Evolutionary conservation across 495 filamentous ascomycete species (phyloP).

Genomic region (Tirmania nivea): DNA sequence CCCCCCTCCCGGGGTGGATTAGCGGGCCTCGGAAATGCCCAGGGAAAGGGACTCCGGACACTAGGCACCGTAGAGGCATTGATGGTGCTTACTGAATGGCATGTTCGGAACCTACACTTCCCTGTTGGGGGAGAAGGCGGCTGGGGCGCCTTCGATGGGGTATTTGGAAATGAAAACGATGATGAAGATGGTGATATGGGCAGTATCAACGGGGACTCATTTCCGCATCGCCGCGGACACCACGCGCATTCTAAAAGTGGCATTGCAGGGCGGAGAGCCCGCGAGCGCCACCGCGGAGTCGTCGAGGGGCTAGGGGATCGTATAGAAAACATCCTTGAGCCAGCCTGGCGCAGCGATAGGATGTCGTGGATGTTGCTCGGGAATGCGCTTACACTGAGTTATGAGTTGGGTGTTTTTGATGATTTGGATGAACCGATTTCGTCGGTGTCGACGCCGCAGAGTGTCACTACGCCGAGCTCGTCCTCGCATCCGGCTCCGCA

Average conservation of each 20-base stretch:
- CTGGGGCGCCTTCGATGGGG: neutral
- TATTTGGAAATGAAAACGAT: constrained; percentile 14
- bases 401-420: constrained; percentile 89
- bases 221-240: constrained; percentile 14
- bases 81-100: constrained; percentile 89
- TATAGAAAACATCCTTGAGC: constrained; percentile 88
- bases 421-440: constrained; percentile 42
- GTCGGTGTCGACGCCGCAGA: constrained; percentile 3
- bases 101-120: constrained; percentile 85
- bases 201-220: neutral
- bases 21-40: constrained; percentile 29
- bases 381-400: constrained; percentile 68
- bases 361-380: constrained; percentile 64
- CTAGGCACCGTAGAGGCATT: constrained; percentile 85
- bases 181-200: constrained; percentile 26
- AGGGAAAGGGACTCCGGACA: constrained; percentile 60
- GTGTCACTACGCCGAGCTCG: neutral
- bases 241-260: constrained; percentile 24
- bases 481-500: neutral
- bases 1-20: constrained; percentile 28
- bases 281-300: constrained; percentile 24
- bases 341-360: constrained; percentile 41
- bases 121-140: constrained; percentile 66
- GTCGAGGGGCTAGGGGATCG: constrained; percentile 39
- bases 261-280: constrained; percentile 18